Conservation (phyloP, 768 basidiomycete species). For the Calocera cornea region DNA sequence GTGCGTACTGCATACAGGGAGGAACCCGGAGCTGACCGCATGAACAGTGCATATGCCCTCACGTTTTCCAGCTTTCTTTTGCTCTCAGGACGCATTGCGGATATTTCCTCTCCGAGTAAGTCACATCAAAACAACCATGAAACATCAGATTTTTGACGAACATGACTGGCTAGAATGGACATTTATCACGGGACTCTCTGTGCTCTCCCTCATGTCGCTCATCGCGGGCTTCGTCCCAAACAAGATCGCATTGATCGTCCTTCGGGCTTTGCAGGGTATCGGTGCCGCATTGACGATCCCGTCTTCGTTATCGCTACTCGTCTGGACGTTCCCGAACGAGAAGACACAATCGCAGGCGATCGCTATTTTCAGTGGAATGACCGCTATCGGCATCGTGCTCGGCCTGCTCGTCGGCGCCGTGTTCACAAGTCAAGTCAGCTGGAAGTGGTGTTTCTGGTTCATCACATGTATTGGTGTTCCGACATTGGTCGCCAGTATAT, state of each 20-base stretch:
- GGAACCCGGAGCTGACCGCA: constrained; percentile 31
- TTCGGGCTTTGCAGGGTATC: constrained; percentile 25
- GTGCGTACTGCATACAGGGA: background rate
- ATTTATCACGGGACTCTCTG: constrained; percentile 21
- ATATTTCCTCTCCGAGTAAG: constrained; percentile 19
- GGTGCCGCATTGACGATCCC: constrained; percentile 31
- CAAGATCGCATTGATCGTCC: constrained; percentile 24
- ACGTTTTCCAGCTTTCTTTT: background rate
- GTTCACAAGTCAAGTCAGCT: constrained; percentile 30
- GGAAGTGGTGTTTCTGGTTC: constrained; percentile 41
- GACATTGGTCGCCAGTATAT: constrained; percentile 23
- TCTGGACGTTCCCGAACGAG: constrained; percentile 37
- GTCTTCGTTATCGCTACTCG: constrained; percentile 36
- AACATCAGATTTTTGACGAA: too few relatives aligned
- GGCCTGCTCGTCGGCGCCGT: constrained; percentile 34
- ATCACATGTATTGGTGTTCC: constrained; percentile 29
- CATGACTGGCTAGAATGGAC: constrained; percentile 15
- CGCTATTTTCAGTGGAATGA: constrained; percentile 34
- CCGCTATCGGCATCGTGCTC: constrained; percentile 34
- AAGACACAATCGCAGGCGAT: constrained; percentile 36
- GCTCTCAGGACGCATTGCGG: background rate
- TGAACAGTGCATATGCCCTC: constrained; percentile 22
- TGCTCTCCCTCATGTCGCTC: constrained; percentile 22
- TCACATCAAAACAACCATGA: constrained; percentile 10
- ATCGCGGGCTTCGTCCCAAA: constrained; percentile 23